Evolutionary conservation across 306 rosid genomes (phyloP), one percentile per base, ranked within the genome.

Genomic region (Pachyrhizus erosus): DNA sequence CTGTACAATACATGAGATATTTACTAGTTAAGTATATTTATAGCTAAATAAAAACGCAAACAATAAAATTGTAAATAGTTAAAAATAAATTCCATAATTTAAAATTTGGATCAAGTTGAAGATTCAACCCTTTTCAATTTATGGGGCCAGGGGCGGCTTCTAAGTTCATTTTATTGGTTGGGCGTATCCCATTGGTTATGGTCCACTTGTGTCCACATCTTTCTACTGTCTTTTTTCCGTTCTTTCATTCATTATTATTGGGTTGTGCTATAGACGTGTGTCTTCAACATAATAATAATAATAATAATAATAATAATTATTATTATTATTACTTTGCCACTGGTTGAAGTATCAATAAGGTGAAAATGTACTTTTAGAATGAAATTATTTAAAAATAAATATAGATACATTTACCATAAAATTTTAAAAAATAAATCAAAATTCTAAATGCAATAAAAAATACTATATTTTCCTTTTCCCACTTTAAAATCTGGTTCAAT

Each of bases 141-240:
- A 43, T 33, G 37, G 60, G 54, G 67, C 20, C 13, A 5, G 57
- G 54, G 62, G 73, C n/a, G 57, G 71, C 61, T 55, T 73, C 14
- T 61, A 45, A 20, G 46, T n/a, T 27, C 9, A 73, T 73, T 75
- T 69, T 15, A 77, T 76, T 76, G 62, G 71, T 24, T 61, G 68
- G 69, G 49, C 6, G 27, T 13, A 46, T 73, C 12, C 75, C 34
- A 39, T 51, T 58, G 69, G 20, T 31, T 83, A 29, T 10, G 64
- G 55, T 76, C 73, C 86, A 43, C 77, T 13, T 27, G 64, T 14
- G 60, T 82, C 80, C 23, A 37, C 40, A 20, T 78, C 76, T 52
- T 54, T 65, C 46, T 27, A 57, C 70, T 18, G 13, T 29, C 48
- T 45, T 57, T 73, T 23, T 52, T 65, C 7, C 20, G 5, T 69